Evolutionary conservation across 805 yeast species (phyloP).

Genomic region (Myxozyma lipomycoides): DNA sequence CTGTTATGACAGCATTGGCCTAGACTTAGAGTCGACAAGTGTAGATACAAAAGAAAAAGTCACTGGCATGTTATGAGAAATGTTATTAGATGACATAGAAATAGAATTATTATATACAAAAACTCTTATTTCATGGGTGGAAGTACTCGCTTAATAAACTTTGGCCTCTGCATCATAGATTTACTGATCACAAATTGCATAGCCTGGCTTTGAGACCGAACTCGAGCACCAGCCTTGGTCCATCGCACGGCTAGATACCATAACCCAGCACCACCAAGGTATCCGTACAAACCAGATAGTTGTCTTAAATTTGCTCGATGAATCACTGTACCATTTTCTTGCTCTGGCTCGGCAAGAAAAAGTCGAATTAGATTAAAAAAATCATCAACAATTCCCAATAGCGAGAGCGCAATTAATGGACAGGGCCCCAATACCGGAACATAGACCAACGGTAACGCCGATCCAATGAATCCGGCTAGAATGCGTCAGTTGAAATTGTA

Average conservation of each 20-base stretch:
- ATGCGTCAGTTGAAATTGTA: too few relatives aligned
- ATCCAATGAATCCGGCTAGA: conserved; percentile 13
- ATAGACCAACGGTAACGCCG: conserved; percentile 12
- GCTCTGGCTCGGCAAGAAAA: background rate
- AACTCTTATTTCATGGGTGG: too few relatives aligned
- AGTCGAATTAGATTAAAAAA: background rate
- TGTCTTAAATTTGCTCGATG: background rate
- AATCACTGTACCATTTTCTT: background rate
- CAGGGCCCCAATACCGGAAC: conserved; percentile 13
- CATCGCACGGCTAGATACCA: conserved; percentile 21
- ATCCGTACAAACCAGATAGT: conserved; percentile 18
- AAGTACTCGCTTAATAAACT: too few relatives aligned
- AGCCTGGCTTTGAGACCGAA: conserved; percentile 11
- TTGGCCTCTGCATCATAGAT: too few relatives aligned
- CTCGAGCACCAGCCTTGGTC: conserved; percentile 10
- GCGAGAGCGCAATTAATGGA: conserved; percentile 18
- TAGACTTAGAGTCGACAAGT: too few relatives aligned
- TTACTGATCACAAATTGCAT: conserved; percentile 9
- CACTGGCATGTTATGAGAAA: too few relatives aligned
- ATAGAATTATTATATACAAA: too few relatives aligned
- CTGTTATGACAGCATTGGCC: conserved; percentile 15
- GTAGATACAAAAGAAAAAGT: too few relatives aligned
- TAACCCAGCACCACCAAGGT: conserved; percentile 11
- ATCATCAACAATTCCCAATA: conserved; percentile 14
- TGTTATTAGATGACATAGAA: too few relatives aligned